phyloP scores from a whole-genome alignment of 371 early-diverging fungal genomes.

The Smittium mucronatum region DNA sequence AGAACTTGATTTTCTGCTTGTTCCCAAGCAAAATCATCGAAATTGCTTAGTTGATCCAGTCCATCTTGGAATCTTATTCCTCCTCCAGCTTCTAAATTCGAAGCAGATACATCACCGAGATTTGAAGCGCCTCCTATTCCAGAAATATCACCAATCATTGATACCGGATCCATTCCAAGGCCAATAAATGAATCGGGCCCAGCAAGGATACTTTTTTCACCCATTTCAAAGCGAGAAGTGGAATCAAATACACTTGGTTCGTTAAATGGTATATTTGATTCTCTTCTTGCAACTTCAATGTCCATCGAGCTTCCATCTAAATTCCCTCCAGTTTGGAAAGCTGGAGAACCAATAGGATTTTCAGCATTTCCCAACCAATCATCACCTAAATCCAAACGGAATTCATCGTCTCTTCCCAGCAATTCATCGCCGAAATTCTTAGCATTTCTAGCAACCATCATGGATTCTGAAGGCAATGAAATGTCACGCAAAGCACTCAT shows the following conservation, averaged over 20 bases:
- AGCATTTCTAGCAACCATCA: constrained; percentile 25
- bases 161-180: neutral
- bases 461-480: constrained; percentile 36
- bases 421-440: constrained; percentile 36
- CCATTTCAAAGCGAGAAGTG: constrained; percentile 5
- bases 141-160: neutral
- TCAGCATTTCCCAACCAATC: constrained; percentile 28
- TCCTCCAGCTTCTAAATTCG: neutral
- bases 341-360: neutral
- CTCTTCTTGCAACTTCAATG: constrained; percentile 13
- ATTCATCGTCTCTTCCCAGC: constrained; percentile 35
- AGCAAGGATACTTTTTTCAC: constrained; percentile 5
- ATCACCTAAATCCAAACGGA: constrained; percentile 44
- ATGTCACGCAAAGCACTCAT: constrained; percentile 42
- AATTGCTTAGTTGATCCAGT: neutral
- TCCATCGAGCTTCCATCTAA: constrained; percentile 12
- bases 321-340: neutral
- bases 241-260: constrained; percentile 4
- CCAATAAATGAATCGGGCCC: neutral
- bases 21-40: constrained; percentile 9
- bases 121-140: neutral
- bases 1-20: constrained; percentile 3
- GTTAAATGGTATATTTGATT: neutral
- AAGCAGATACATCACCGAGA: neutral
- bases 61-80: neutral